Percentiles rank a stretch among this genome's conserved stretches.
phyloP scores from a whole-genome alignment of 1,284 basidiomycete species.

The Microbotryum silenes-acaulis region DNA sequence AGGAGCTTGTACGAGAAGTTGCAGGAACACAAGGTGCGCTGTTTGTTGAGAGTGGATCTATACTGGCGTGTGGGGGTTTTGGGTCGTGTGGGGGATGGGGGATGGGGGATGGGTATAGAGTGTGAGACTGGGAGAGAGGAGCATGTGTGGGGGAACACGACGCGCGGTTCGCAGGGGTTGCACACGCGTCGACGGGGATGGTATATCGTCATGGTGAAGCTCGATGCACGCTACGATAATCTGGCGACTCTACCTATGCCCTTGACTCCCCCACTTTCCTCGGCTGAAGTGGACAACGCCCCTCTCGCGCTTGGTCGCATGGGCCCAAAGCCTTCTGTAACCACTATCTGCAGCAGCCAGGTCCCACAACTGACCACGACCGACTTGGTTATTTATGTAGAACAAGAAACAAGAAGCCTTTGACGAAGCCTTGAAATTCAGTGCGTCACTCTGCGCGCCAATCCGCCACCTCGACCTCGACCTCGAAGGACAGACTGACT shows the following conservation, averaged over 20 bases:
- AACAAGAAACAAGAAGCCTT: conserved; percentile 75
- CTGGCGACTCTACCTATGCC: too few relatives aligned
- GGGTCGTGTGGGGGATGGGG: not conserved
- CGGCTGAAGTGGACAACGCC: too few relatives aligned
- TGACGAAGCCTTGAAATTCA: conserved; percentile 85
- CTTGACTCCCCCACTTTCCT: too few relatives aligned
- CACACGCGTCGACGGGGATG: too few relatives aligned
- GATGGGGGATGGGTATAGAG: not conserved
- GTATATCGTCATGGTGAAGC: too few relatives aligned
- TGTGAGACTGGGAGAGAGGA: too few relatives aligned
- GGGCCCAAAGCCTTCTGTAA: too few relatives aligned
- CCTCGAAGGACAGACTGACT: not conserved
- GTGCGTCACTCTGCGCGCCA: conserved; percentile 40
- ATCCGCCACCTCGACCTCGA: not conserved
- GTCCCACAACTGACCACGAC: not conserved
- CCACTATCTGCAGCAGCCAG: not conserved
- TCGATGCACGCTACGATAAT: too few relatives aligned
- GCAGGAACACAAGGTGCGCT: conserved; percentile 64
- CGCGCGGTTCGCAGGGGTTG: too few relatives aligned
- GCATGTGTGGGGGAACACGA: too few relatives aligned
- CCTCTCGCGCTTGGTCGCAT: too few relatives aligned
- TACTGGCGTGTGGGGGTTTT: not conserved
- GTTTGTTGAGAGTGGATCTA: not conserved
- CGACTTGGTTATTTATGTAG: not conserved
- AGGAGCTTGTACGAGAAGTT: conserved; percentile 85